A percentile compares a stretch with the other conserved stretches of the same genome.
Conservation (phyloP, 2,329 filamentous ascomycete genomes). For the Colletotrichum sp. region DNA sequence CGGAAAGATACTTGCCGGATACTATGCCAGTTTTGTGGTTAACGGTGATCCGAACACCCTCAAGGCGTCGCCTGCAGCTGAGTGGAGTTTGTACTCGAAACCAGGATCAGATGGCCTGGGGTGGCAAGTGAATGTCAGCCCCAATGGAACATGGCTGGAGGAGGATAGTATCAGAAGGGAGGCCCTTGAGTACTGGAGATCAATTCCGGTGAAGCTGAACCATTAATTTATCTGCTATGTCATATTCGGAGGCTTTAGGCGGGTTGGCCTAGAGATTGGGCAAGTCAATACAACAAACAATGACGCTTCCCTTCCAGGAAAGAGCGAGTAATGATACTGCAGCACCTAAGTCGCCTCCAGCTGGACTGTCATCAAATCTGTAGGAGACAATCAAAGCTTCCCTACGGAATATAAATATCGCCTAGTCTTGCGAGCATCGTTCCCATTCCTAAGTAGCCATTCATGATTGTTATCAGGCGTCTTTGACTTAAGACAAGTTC, state of each 20-base stretch:
- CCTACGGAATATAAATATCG: rapidly evolving
- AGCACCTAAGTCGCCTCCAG: rapidly evolving
- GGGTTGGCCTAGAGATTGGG: rapidly evolving
- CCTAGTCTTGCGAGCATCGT: rapidly evolving
- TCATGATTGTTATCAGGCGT: rapidly evolving
- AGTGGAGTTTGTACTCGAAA: slow-evolving; percentile 21
- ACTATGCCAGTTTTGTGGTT: slow-evolving; percentile 40
- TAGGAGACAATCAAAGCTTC: rapidly evolving
- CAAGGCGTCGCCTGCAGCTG: slow-evolving; percentile 20
- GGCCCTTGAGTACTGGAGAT: slow-evolving; percentile 1
- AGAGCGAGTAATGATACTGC: rapidly evolving
- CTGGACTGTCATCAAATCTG: neutral
- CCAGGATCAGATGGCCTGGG: neutral
- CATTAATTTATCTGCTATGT: neutral
- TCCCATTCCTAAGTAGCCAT: neutral
- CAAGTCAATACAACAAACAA: neutral
- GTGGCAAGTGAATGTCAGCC: slow-evolving; percentile 1
- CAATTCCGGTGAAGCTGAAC: neutral
- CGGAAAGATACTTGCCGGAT: neutral
- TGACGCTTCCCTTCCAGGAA: neutral
- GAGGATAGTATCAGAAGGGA: neutral
- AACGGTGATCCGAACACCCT: slow-evolving; percentile 37
- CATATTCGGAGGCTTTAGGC: rapidly evolving
- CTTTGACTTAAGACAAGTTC: rapidly evolving
- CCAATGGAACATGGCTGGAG: neutral